Percentiles rank a stretch among this genome's conserved stretches.
Conservation (phyloP, 2,329 filamentous ascomycete genomes). For the Colletotrichum navitas region DNA sequence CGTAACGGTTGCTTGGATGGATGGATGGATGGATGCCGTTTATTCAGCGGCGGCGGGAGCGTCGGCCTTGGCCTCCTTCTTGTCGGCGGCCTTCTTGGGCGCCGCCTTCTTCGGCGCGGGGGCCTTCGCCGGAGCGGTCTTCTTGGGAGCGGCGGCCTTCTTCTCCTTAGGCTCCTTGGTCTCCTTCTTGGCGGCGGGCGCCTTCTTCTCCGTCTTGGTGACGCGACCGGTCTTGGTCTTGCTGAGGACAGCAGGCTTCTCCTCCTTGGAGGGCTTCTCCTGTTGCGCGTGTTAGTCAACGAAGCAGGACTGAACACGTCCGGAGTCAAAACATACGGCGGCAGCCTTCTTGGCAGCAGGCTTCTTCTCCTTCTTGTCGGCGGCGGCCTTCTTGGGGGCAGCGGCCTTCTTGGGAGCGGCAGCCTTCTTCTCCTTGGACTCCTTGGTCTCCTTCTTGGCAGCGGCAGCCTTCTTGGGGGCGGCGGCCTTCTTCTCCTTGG, state of each 20-base stretch:
- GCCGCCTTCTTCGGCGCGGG: slow-evolving; percentile 60
- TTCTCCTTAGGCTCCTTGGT: slow-evolving; percentile 60
- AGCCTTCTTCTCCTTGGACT: slow-evolving; percentile 51
- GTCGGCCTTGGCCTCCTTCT: slow-evolving; percentile 46
- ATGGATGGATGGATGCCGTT: not conserved
- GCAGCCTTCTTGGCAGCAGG: slow-evolving; percentile 59
- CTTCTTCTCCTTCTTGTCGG: slow-evolving; percentile 56
- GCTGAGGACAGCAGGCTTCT: slow-evolving; percentile 77
- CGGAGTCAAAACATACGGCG: slow-evolving; percentile 46
- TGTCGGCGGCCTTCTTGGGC: slow-evolving; percentile 55
- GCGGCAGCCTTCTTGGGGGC: slow-evolving; percentile 60
- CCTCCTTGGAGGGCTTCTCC: slow-evolving; percentile 70
- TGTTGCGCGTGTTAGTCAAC: not conserved
- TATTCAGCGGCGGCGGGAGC: slow-evolving; percentile 39
- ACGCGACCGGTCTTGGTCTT: slow-evolving; percentile 92
- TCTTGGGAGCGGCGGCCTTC: slow-evolving; percentile 61
- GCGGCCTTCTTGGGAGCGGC: slow-evolving; percentile 41
- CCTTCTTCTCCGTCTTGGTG: slow-evolving; percentile 74
- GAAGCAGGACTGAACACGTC: slow-evolving; percentile 43
- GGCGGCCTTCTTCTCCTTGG: slow-evolving; percentile 62
- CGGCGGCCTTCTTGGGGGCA: slow-evolving; percentile 51
- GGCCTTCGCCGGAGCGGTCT: slow-evolving; percentile 57
- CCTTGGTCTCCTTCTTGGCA: slow-evolving; percentile 55
- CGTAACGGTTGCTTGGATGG: slow-evolving; percentile 12
- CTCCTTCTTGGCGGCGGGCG: slow-evolving; percentile 59